phyloP scores from a whole-genome alignment of 2,329 filamentous ascomycete species.

The Onygena corvina region DNA sequence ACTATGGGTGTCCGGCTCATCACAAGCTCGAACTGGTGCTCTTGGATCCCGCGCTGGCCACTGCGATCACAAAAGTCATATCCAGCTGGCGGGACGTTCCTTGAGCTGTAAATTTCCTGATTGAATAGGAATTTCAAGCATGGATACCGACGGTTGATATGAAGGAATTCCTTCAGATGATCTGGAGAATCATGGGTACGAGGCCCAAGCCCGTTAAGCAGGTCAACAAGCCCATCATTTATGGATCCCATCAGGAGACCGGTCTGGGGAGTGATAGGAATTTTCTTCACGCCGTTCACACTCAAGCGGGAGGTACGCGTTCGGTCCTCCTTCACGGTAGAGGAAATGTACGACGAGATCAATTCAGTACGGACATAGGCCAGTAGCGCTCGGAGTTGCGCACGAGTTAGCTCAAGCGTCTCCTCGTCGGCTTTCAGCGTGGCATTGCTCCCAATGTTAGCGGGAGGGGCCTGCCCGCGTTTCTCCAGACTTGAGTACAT shows the following conservation, averaged over 20 bases:
- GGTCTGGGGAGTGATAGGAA: constrained; percentile 20
- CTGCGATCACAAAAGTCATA: constrained; percentile 23
- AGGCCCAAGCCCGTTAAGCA: constrained; percentile 1
- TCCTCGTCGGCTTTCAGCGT: not conserved
- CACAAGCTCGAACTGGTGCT: constrained; percentile 28
- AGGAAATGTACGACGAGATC: constrained; percentile 21
- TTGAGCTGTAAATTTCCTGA: constrained; percentile 13
- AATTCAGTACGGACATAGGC: constrained; percentile 20
- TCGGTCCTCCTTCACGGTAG: constrained; percentile 6
- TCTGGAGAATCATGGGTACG: not conserved
- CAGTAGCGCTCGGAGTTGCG: constrained; percentile 23
- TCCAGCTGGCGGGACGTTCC: constrained; percentile 16
- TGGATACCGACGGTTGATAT: constrained; percentile 15
- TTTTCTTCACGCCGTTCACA: constrained; percentile 13
- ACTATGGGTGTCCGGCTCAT: constrained; percentile 31
- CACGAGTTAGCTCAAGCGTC: constrained; percentile 15
- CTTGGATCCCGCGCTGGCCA: constrained; percentile 21
- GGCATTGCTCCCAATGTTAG: constrained; percentile 7
- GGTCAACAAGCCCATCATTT: constrained; percentile 25
- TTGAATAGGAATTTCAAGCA: constrained; percentile 31
- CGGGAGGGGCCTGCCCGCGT: constrained; percentile 7
- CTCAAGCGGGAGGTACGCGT: not conserved
- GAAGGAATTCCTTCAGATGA: not conserved
- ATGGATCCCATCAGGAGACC: constrained; percentile 30
- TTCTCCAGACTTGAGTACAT: constrained; percentile 33